These are phyloP conservation scores for Neurospora crassa DNA, from an alignment of 2,329 filamentous ascomycete genomes.

Conservation along the genomic window DNA sequence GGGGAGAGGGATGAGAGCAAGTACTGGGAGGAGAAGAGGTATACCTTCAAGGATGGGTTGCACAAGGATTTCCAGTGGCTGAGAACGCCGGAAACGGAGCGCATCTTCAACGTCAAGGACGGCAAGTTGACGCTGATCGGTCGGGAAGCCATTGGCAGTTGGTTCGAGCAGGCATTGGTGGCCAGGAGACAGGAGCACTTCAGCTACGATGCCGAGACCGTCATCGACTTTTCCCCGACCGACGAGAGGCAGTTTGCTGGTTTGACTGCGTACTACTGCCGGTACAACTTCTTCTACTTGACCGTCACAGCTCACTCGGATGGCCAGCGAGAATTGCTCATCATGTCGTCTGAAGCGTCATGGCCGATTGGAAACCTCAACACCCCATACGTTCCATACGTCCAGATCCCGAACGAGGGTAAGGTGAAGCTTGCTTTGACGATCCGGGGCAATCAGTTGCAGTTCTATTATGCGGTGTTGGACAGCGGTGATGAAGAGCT, in stretches of 20 bases:
- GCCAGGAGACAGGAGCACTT: conserved; percentile 48
- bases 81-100: conserved; percentile 43
- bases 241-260: conserved; percentile 55
- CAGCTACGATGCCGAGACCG: conserved; percentile 50
- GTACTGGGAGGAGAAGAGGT: conserved; percentile 41
- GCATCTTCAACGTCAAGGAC: conserved; percentile 35
- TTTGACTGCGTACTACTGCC: conserved; percentile 52
- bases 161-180: conserved; percentile 49
- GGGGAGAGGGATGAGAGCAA: conserved; percentile 33
- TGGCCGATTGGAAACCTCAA: conserved; percentile 42
- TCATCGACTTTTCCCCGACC: conserved; percentile 40
- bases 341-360: conserved; percentile 46
- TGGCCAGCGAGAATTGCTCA: conserved; percentile 46
- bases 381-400: conserved; percentile 29
- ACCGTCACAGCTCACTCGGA: conserved; percentile 46
- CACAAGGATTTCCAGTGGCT: conserved; percentile 49
- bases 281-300: conserved; percentile 57
- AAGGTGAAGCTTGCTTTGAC: conserved; percentile 42
- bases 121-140: conserved; percentile 38
- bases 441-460: conserved; percentile 41
- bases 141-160: conserved; percentile 44
- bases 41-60: conserved; percentile 36
- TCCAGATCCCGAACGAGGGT: conserved; percentile 42
- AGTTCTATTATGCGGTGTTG: conserved; percentile 45
- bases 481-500: conserved; percentile 30